phyloP scores from a whole-genome alignment of 768 basidiomycete genomes.

The Mycena indigotica region DNA sequence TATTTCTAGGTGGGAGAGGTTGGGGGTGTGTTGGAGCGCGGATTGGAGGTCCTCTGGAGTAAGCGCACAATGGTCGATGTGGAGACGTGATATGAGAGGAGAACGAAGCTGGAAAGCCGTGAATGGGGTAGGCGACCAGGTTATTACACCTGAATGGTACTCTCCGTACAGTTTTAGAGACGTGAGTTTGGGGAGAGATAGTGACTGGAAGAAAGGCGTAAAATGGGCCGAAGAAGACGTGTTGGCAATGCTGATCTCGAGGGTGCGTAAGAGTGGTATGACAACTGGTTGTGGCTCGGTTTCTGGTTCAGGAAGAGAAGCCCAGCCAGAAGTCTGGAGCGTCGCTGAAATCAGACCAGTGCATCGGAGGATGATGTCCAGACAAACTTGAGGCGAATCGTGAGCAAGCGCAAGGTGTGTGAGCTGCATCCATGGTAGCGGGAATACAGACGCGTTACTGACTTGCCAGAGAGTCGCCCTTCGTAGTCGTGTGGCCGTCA shows the following conservation, averaged over 20 bases:
- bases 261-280: neutral
- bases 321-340: conserved; percentile 12
- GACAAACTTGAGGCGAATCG: conserved; percentile 15
- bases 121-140: conserved; percentile 10
- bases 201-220: conserved; percentile 13
- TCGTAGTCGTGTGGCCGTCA: conserved; percentile 2
- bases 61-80: conserved; percentile 18
- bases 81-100: conserved; percentile 11
- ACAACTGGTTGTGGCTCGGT: neutral
- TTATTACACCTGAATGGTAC: conserved; percentile 17
- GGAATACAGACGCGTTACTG: conserved; percentile 1
- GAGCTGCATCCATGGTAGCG: conserved; percentile 14
- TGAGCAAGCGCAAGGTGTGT: conserved; percentile 9
- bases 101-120: conserved; percentile 13
- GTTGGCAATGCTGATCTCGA: conserved; percentile 15
- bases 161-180: conserved; percentile 13
- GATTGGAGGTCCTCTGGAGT: conserved; percentile 16
- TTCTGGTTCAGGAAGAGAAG: conserved; percentile 1
- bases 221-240: conserved; percentile 15
- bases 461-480: conserved; percentile 13
- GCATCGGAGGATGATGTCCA: conserved; percentile 10
- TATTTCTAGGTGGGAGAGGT: conserved; percentile 5
- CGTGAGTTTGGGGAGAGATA: conserved; percentile 11
- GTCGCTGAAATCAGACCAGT: conserved; percentile 10
- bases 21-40: conserved; percentile 5